phyloP scores from a whole-genome alignment of 148 eudicot genomes.

The Rhododendron simsii region DNA sequence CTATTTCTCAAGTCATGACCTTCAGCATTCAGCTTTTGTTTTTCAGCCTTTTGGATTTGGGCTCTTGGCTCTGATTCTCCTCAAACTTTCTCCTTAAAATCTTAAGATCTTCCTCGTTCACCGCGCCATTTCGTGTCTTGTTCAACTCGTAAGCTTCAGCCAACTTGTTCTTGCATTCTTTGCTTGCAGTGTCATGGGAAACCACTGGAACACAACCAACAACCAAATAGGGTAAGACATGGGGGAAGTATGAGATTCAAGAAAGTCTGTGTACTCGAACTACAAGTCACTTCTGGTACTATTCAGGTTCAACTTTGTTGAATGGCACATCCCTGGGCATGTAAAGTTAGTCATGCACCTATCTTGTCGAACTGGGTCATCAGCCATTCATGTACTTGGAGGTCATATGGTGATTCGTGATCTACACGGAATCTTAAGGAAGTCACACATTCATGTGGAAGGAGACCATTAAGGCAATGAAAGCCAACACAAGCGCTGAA shows the following conservation, averaged over 20 bases:
- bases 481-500: neutral
- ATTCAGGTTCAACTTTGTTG: neutral
- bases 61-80: conserved; percentile 37
- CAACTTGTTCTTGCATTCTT: conserved; percentile 70
- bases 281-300: neutral
- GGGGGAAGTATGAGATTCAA: neutral
- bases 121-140: conserved; percentile 47
- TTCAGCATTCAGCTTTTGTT: conserved; percentile 35
- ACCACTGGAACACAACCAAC: conserved; percentile 41
- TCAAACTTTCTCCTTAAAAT: conserved; percentile 52
- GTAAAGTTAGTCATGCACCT: neutral
- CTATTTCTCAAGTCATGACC: no score
- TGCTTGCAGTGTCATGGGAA: conserved; percentile 73
- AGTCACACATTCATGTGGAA: neutral
- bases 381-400: neutral
- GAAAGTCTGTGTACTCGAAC: neutral
- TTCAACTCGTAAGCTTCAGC: conserved; percentile 80
- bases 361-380: neutral
- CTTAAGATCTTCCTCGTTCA: conserved; percentile 55
- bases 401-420: neutral
- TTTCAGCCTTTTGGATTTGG: conserved; percentile 38
- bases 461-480: neutral
- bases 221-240: neutral
- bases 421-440: neutral
- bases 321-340: neutral